phyloP scores from a whole-genome alignment of 257 asterid species.

The Petunia secreta region DNA sequence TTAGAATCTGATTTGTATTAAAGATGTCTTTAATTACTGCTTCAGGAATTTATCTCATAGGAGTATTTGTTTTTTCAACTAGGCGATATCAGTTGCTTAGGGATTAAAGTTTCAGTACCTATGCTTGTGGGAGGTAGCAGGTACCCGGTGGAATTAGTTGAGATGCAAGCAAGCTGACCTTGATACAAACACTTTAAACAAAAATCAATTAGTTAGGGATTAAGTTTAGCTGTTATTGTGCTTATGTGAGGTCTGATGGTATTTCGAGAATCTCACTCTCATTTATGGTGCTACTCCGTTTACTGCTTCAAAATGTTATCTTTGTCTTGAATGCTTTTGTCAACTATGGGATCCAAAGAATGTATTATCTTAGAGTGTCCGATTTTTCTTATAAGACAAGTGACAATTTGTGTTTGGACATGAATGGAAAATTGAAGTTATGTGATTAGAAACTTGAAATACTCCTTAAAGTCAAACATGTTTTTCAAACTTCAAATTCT shows the following conservation, averaged over 20 bases:
- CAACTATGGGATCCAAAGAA: neutral
- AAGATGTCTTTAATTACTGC: neutral
- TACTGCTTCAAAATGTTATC: neutral
- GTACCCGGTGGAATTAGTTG: neutral
- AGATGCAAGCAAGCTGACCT: neutral
- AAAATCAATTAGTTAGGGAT: neutral
- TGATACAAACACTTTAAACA: neutral
- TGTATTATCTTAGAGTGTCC: neutral
- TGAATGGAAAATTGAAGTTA: too few species aligned
- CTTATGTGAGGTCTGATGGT: slow-evolving; percentile 1
- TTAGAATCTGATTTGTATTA: neutral
- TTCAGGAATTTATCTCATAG: neutral
- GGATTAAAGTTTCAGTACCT: too few species aligned
- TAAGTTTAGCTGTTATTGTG: neutral
- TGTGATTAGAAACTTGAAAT: too few species aligned
- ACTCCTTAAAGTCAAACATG: too few species aligned
- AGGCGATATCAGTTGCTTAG: neutral
- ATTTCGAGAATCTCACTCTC: slow-evolving; percentile 56
- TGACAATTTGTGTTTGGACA: neutral
- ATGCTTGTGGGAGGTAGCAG: too few species aligned
- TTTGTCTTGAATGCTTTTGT: neutral
- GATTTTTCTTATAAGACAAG: neutral
- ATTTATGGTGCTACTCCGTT: slow-evolving; percentile 51
- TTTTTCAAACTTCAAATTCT: too few species aligned
- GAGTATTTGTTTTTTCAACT: neutral